Evolutionary conservation across 2,329 filamentous ascomycete genomes (phyloP), one percentile per base, ranked within the genome.

Genomic region (Colletotrichum orbiculare): DNA sequence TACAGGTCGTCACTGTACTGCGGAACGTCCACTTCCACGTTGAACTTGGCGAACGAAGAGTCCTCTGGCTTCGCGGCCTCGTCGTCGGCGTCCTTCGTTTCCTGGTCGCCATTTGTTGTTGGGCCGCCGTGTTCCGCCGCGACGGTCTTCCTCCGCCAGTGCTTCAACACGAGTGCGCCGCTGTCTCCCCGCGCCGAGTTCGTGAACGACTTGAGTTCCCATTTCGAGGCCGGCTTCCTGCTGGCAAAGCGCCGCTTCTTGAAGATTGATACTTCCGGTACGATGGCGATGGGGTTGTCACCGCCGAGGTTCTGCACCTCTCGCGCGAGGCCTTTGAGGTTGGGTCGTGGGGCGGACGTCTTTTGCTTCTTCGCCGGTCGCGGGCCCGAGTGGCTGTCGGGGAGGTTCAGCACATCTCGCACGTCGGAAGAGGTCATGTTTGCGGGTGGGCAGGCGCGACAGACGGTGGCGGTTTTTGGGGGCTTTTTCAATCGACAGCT

Each of bases 1-100:
- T 99, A 99, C 75, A 97, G 91, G 68, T 94, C 92, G 68, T 96
- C 91, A 67, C 87, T 93, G 77, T 98, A 98, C 66, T 89, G 85
- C 1, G 94, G 93, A 41, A 94, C 84, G 4, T 91, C 85, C 12
- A 95, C 87, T 69, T 90, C 86, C 59, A 97, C 89, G 74, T 97
- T 96, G 83, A 91, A 98, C 74, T 95, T 97, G 52, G 92, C 88
- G 77, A 96, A 98, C 2, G 79, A 73, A 8, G 87, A 89, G 73
- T 90, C 87, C 67, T 90, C 87, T 54, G 58, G 63, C 43, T 42
- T 60, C 47, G 72, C 70, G 65, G 71, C 67, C 43, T 77, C 77
- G 41, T 74, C 74, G 54, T 79, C 75, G 52, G 71, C 71, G 13
- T 81, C 77, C 73, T 77, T 73, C 62, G 72, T 69, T 45, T 73